A percentile compares a stretch with the other conserved stretches of the same genome.
Conservation (phyloP, 495 filamentous ascomycete species). For the Venustampulla echinocandica region DNA sequence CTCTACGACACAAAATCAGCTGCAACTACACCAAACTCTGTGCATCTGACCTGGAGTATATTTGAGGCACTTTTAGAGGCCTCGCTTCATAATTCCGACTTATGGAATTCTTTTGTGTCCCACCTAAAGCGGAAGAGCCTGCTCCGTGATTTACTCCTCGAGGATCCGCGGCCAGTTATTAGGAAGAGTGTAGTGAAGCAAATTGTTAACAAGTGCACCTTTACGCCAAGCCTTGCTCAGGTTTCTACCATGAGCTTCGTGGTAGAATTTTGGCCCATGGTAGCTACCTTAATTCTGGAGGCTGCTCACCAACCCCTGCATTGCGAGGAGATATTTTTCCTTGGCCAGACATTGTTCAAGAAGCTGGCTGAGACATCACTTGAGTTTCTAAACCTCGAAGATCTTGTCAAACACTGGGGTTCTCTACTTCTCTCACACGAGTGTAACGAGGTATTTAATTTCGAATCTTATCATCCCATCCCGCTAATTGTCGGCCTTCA, state of each 20-base stretch:
- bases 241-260: constrained; percentile 29
- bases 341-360: constrained; percentile 43
- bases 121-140: constrained; percentile 26
- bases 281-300: constrained; percentile 32
- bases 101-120: constrained; percentile 50
- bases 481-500: constrained; percentile 14
- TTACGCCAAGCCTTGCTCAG: constrained; percentile 18
- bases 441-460: constrained; percentile 20
- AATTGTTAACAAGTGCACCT: constrained; percentile 25
- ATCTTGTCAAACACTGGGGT: constrained; percentile 45
- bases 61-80: constrained; percentile 59
- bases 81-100: constrained; percentile 45
- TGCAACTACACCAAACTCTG: constrained; percentile 24
- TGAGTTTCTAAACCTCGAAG: constrained; percentile 39
- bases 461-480: neutral
- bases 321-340: constrained; percentile 36
- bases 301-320: constrained; percentile 28
- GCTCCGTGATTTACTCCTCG: constrained; percentile 32
- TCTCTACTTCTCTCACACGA: constrained; percentile 43
- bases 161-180: constrained; percentile 31
- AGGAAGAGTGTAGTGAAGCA: constrained; percentile 33
- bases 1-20: constrained; percentile 22
- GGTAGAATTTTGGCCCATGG: constrained; percentile 39
- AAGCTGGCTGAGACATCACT: constrained; percentile 44
- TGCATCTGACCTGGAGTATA: constrained; percentile 39